Percentiles rank a stretch among this genome's conserved stretches.
These are phyloP conservation scores for Cordyceps farinosa DNA, from an alignment of 2,329 filamentous ascomycete species.

Conservation along the genomic window DNA sequence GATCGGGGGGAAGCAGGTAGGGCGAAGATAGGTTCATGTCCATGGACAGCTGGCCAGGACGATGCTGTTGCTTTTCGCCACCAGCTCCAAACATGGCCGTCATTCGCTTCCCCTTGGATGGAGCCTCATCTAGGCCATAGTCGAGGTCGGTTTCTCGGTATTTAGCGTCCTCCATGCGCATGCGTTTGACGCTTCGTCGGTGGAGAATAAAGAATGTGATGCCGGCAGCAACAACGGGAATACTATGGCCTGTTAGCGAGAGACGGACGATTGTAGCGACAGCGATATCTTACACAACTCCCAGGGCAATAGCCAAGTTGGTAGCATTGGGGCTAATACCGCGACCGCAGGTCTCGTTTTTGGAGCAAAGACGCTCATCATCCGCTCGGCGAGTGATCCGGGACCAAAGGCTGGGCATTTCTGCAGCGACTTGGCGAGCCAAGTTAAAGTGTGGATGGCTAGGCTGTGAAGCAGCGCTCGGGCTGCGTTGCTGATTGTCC, in stretches of 20 bases:
- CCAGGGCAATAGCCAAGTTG: constrained; percentile 64
- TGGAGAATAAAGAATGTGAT: constrained; percentile 73
- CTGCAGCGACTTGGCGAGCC: constrained; percentile 7
- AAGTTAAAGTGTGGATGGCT: constrained; percentile 11
- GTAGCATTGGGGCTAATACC: constrained; percentile 51
- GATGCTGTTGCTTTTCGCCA: constrained; percentile 50
- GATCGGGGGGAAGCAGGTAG: constrained; percentile 83
- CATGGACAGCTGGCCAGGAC: constrained; percentile 61
- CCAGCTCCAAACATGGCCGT: constrained; percentile 43
- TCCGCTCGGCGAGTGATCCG: constrained; percentile 13
- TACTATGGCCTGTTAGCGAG: constrained; percentile 46
- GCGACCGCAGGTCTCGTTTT: constrained; percentile 55
- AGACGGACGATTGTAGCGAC: background rate
- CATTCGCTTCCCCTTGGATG: constrained; percentile 34
- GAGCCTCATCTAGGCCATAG: constrained; percentile 69
- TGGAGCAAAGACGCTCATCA: constrained; percentile 16
- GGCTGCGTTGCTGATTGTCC: constrained; percentile 5
- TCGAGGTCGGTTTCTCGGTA: constrained; percentile 91
- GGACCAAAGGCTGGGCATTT: constrained; percentile 11
- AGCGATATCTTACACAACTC: constrained; percentile 60
- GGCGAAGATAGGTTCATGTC: constrained; percentile 75
- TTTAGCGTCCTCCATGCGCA: constrained; percentile 72
- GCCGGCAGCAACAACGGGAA: constrained; percentile 68
- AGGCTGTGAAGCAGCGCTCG: constrained; percentile 4
- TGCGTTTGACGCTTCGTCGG: constrained; percentile 68